Conservation (phyloP, 208 protist species). For the Herpetomonas tarakana region DNA sequence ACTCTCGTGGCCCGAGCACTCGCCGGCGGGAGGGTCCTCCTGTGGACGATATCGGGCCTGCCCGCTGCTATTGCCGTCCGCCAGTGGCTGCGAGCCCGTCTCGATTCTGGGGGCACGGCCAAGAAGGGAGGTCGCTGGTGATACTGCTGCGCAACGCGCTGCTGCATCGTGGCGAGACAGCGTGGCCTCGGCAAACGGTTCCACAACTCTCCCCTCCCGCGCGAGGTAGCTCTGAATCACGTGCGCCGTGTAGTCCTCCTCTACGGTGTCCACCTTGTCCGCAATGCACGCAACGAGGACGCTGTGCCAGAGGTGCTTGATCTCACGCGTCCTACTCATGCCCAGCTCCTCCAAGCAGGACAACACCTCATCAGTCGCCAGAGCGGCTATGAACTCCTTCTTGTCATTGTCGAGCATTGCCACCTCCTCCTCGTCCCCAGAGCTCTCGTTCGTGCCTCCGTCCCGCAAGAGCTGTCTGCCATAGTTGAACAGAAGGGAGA, state of each 20-base stretch:
- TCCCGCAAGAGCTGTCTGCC: conserved; percentile 15
- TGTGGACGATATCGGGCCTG: no score
- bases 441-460: not conserved
- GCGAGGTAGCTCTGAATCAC: conserved; percentile 42
- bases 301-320: conserved; percentile 58
- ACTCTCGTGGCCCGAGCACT: conserved; percentile 6
- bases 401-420: not conserved
- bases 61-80: not conserved
- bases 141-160: no score
- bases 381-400: not conserved
- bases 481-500: conserved; percentile 48
- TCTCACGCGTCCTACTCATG: conserved; percentile 40
- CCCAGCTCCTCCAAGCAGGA: conserved; percentile 62
- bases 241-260: conserved; percentile 62
- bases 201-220: conserved; percentile 70
- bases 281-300: conserved; percentile 49
- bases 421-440: conserved; percentile 6
- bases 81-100: not conserved
- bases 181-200: conserved; percentile 62
- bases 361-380: conserved; percentile 33
- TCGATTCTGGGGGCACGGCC: not conserved
- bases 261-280: conserved; percentile 40
- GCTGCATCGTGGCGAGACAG: conserved; percentile 20
- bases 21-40: not conserved
- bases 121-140: not conserved